Conservation (phyloP, 148 eudicot species). For the Fagopyrum tataricum region DNA sequence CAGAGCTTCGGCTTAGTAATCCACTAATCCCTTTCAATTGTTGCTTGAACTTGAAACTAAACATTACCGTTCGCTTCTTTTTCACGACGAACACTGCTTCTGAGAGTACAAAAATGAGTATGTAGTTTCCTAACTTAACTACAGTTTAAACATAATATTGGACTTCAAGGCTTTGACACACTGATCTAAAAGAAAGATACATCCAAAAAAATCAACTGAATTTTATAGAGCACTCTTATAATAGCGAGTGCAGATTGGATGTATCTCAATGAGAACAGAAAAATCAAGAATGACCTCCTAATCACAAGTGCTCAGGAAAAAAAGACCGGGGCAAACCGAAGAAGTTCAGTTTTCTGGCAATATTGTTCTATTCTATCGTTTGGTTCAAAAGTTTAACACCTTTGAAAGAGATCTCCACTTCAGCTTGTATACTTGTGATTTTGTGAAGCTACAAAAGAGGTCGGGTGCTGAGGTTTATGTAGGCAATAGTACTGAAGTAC, state of each 20-base stretch:
- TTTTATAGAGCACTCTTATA: background rate
- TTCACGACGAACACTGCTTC: background rate
- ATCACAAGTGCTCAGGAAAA: background rate
- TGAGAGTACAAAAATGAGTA: background rate
- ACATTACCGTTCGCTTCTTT: background rate
- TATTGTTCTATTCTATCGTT: background rate
- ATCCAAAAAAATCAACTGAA: background rate
- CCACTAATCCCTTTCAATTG: background rate
- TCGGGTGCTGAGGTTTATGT: background rate
- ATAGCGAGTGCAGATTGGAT: background rate
- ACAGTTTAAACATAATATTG: background rate
- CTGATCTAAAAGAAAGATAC: background rate
- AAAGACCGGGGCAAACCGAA: background rate
- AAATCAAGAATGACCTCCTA: background rate
- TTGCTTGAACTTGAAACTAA: background rate
- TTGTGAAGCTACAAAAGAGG: too few species aligned
- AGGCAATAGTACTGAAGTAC: background rate
- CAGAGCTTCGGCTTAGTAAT: background rate
- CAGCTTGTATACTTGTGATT: background rate
- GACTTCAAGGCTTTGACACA: background rate
- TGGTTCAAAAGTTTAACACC: background rate
- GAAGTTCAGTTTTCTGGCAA: background rate
- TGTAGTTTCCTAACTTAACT: background rate
- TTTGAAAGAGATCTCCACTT: background rate
- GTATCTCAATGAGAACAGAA: background rate